Conservation (phyloP, 306 rosid species). For the Rosa multiflora region DNA sequence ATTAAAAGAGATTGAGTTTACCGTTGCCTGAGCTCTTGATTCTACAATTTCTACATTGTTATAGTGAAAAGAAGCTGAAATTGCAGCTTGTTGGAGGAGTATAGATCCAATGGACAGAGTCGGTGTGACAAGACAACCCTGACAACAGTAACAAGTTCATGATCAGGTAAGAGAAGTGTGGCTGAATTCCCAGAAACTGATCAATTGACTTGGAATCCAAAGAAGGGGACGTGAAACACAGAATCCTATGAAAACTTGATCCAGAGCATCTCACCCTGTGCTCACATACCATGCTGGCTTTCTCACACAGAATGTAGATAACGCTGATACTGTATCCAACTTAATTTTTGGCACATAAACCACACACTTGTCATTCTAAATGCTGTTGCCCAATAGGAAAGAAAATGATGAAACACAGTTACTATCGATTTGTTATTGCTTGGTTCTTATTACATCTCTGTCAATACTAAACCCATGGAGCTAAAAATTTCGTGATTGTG, state of each 20-base stretch:
- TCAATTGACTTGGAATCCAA: neutral
- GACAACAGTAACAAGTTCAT: constrained; percentile 2
- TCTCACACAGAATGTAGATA: constrained; percentile 78
- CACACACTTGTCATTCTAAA: constrained; percentile 86
- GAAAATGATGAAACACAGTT: neutral
- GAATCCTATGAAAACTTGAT: neutral
- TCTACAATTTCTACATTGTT: constrained; percentile 86
- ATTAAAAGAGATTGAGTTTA: constrained; percentile 19
- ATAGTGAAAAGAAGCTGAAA: constrained; percentile 88
- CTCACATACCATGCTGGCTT: constrained; percentile 98
- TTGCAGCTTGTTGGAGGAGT: constrained; percentile 92
- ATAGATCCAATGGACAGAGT: constrained; percentile 92
- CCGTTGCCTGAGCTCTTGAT: constrained; percentile 67
- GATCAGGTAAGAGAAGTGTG: neutral
- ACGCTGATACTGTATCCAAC: constrained; percentile 56
- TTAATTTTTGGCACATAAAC: constrained; percentile 67
- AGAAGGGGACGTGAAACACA: neutral
- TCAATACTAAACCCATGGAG: neutral
- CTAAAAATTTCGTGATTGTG: neutral
- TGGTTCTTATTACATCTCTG: neutral
- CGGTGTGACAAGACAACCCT: constrained; percentile 74
- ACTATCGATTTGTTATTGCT: neutral
- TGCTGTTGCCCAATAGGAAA: constrained; percentile 65
- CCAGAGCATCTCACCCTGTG: constrained; percentile 67
- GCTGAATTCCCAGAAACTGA: neutral